phyloP scores from a whole-genome alignment of 2,329 filamentous ascomycete genomes.

The Colletotrichum lini region DNA sequence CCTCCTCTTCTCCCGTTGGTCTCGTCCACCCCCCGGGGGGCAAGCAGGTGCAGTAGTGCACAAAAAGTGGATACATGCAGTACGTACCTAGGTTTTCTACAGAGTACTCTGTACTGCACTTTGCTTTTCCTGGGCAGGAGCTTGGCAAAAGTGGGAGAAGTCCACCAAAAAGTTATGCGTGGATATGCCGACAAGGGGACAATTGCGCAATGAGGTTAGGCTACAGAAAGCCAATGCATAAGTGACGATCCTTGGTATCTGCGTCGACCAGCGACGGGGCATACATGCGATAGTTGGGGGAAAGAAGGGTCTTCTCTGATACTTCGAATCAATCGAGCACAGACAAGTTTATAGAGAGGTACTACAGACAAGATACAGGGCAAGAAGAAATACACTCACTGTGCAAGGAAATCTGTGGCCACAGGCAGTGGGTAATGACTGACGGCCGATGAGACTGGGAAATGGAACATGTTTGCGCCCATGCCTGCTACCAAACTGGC shows the following conservation, averaged over 20 bases:
- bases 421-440: not conserved
- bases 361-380: not conserved
- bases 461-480: not conserved
- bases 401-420: too few species aligned
- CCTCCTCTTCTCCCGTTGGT: constrained; percentile 11
- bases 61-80: not conserved
- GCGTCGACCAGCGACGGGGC: constrained; percentile 5
- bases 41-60: constrained; percentile 16
- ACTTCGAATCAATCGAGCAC: not conserved
- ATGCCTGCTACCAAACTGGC: not conserved
- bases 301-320: constrained; percentile 6
- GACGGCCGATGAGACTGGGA: not conserved
- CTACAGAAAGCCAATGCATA: constrained; percentile 17
- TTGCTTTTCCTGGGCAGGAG: constrained; percentile 34
- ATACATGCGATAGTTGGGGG: not conserved
- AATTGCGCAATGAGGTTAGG: constrained; percentile 33
- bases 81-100: constrained; percentile 22
- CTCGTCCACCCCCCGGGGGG: not conserved
- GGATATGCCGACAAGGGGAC: constrained; percentile 39
- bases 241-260: constrained; percentile 26
- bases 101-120: too few species aligned
- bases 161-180: constrained; percentile 36
- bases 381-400: not conserved
- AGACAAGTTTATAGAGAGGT: not conserved
- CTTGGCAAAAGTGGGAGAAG: constrained; percentile 18